Conservation (phyloP, 2,329 filamentous ascomycete species). For the Sclerotinia subarctica region DNA sequence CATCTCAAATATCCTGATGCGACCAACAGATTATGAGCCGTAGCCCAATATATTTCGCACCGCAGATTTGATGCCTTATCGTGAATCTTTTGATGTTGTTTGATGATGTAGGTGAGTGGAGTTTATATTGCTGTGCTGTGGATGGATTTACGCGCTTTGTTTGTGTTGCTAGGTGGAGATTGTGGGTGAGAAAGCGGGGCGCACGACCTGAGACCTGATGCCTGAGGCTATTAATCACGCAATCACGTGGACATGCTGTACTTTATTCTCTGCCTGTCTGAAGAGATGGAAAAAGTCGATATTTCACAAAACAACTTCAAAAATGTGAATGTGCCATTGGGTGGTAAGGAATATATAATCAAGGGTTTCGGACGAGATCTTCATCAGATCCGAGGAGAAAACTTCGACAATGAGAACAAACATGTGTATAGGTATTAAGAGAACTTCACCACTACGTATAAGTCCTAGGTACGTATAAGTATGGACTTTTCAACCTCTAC, state of each 20-base stretch:
- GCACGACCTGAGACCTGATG: background rate
- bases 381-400: no score
- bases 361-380: no score
- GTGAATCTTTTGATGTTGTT: background rate
- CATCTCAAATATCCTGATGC: slow-evolving; percentile 2
- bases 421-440: no score
- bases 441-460: no score
- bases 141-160: slow-evolving; percentile 3
- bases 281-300: no score
- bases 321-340: background rate
- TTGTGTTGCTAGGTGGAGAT: slow-evolving; percentile 1
- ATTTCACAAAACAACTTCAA: background rate
- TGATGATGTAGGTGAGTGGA: background rate
- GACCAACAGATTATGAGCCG: background rate
- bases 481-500: no score
- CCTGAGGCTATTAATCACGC: background rate
- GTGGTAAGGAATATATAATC: no score
- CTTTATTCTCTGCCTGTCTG: no score
- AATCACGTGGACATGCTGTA: background rate
- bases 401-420: no score
- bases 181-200: slow-evolving; percentile 6
- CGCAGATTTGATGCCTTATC: background rate
- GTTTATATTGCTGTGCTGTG: slow-evolving; percentile 4
- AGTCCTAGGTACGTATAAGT: no score
- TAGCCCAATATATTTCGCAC: background rate